These are phyloP conservation scores for Ceratobasidium sp. DNA, from an alignment of 1,284 basidiomycete genomes.

Conservation along the genomic window DNA sequence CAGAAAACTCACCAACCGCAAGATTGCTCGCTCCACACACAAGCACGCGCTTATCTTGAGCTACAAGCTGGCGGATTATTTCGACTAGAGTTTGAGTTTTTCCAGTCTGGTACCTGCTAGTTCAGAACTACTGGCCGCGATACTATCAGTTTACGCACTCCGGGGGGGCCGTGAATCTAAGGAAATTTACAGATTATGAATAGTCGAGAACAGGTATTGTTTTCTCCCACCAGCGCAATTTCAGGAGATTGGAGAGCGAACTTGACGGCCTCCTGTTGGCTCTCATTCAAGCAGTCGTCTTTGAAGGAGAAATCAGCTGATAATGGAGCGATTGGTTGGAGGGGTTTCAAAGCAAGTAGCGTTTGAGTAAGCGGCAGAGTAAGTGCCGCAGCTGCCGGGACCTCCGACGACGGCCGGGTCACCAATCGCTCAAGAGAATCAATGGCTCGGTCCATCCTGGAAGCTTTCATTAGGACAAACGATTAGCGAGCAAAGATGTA, in stretches of 20 bases:
- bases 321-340: slow-evolving; percentile 59
- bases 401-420: slow-evolving; percentile 45
- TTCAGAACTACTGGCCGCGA: not conserved
- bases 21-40: slow-evolving; percentile 94
- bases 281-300: slow-evolving; percentile 81
- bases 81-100: slow-evolving; percentile 95
- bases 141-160: slow-evolving; percentile 61
- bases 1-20: slow-evolving; percentile 69
- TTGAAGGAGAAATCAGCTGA: slow-evolving; percentile 73
- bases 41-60: slow-evolving; percentile 66
- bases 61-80: slow-evolving; percentile 85
- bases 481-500: slow-evolving; percentile 7
- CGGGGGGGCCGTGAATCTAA: slow-evolving; percentile 93
- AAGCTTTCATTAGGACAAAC: not conserved
- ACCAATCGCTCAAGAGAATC: slow-evolving; percentile 69
- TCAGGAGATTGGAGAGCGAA: slow-evolving; percentile 81
- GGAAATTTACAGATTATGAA: not conserved
- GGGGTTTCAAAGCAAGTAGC: slow-evolving; percentile 72
- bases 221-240: slow-evolving; percentile 70
- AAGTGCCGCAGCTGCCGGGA: not conserved
- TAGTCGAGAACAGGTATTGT: not conserved
- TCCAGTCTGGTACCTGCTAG: slow-evolving; percentile 67
- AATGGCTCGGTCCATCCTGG: slow-evolving; percentile 87
- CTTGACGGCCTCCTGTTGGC: slow-evolving; percentile 84
- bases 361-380: slow-evolving; percentile 66